Base-by-base conservation (phyloP, 495 filamentous ascomycete species). In the Penicillium paxilli region DNA sequence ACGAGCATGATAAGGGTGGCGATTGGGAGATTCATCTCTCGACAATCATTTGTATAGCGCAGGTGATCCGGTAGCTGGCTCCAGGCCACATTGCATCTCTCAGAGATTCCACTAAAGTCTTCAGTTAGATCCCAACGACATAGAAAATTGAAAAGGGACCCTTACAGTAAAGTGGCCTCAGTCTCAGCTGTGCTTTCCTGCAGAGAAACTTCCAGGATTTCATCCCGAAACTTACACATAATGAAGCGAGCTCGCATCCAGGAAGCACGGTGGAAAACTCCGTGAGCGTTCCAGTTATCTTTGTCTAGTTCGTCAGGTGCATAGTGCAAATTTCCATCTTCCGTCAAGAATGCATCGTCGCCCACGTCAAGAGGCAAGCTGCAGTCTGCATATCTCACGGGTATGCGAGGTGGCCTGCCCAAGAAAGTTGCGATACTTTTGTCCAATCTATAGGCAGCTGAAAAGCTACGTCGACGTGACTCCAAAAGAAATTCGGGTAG, bases 181-280 rank as follows among this genome's bases (percentile, higher is more conserved):
- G 66, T 67, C 8, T 73, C 66, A 22, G 59, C 58, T 6, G 60
- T 70, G 22, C 68, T 58, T 1, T 59, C 52, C 3, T 60, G 64
- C 11, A 85, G 51, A 19, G 82, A 79, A 19, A 85, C 67, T 44
- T 83, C 76, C 1, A 87, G 68, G 22, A 87, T 79, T 44, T 86
- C 81, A 44, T 86, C 84, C 0, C 77, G 69, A 4, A 85, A 71
- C 1, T 66, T 60, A 5, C 72, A 67, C 16, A 83, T 63, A 11
- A 78, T 63, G 14, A 75, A 72, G 23, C 80, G 76, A 0, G 79
- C 67, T 20, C 84, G 70, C 23, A 67, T 49, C 77, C 66, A 68
- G 48, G 72, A 32, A 63, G 78, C 28, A 52, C 67, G 26, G 55
- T 62, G 54, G 64, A 60, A 42, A 66, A 63, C 17, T 19, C 46